Percentiles rank a stretch among this genome's conserved stretches.
phyloP scores from a whole-genome alignment of 2,329 filamentous ascomycete genomes.

The Curvularia spicifera region DNA sequence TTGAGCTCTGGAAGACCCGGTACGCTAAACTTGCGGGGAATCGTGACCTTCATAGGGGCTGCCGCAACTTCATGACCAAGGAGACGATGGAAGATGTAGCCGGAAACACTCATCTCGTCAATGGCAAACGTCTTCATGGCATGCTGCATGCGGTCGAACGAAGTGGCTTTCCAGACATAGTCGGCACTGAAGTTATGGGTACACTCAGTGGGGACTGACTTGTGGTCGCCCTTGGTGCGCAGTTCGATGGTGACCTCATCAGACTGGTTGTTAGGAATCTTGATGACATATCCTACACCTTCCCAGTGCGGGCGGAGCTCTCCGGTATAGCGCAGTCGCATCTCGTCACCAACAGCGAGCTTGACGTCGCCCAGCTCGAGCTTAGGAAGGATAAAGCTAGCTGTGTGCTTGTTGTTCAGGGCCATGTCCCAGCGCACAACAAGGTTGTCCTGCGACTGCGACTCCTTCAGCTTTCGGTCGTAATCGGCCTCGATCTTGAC shows the following conservation, averaged over 20 bases:
- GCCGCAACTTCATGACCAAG: slow-evolving; percentile 94
- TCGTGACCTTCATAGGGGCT: slow-evolving; percentile 91
- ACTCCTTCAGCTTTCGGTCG: slow-evolving; percentile 97
- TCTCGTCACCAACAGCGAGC: slow-evolving; percentile 95
- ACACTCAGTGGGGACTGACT: slow-evolving; percentile 92
- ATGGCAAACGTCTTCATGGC: slow-evolving; percentile 99
- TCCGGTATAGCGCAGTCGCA: slow-evolving; percentile 95
- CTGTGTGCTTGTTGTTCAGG: slow-evolving; percentile 95
- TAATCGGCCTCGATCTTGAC: slow-evolving; percentile 99
- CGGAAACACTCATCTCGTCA: slow-evolving; percentile 97
- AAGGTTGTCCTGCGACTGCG: slow-evolving; percentile 94
- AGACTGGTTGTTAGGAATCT: slow-evolving; percentile 98
- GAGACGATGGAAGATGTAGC: slow-evolving; percentile 97
- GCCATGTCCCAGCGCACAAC: slow-evolving; percentile 94
- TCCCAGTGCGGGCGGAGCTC: slow-evolving; percentile 94
- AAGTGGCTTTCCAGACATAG: slow-evolving; percentile 99
- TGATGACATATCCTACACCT: slow-evolving; percentile 97
- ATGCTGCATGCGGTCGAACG: slow-evolving; percentile 98
- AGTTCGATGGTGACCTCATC: slow-evolving; percentile 96
- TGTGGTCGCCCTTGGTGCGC: slow-evolving; percentile 93
- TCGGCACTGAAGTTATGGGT: slow-evolving; percentile 98
- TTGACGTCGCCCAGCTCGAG: slow-evolving; percentile 98
- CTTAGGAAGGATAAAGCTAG: slow-evolving; percentile 94
- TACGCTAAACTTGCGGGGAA: slow-evolving; percentile 96
- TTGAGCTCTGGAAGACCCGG: slow-evolving; percentile 94